Evolutionary conservation across 2,329 filamentous ascomycete species (phyloP).

Genomic region (Cytospora leucostoma): DNA sequence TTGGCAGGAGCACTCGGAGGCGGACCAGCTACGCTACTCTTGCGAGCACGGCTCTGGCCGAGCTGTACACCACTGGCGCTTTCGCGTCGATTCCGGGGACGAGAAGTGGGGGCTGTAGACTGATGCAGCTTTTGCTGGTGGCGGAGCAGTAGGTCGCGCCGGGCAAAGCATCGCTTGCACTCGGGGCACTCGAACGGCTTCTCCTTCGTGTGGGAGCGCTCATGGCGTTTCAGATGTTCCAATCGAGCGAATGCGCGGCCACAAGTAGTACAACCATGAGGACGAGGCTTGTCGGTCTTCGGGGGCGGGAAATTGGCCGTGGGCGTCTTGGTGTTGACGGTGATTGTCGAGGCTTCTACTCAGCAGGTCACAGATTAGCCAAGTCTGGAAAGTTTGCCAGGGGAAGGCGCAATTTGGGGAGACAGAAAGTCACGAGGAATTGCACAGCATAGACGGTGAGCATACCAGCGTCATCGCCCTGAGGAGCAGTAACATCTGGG

Average conservation of each 20-base stretch:
- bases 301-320: conserved; percentile 67
- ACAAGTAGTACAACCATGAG: conserved; percentile 91
- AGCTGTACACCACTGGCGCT: conserved; percentile 72
- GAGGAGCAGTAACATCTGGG: conserved; percentile 18
- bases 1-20: conserved; percentile 45
- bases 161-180: conserved; percentile 91
- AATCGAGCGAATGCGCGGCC: conserved; percentile 89
- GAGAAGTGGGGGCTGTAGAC: conserved; percentile 82
- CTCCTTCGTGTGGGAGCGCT: conserved; percentile 97
- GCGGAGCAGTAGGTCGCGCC: conserved; percentile 84
- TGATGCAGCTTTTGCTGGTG: conserved; percentile 99
- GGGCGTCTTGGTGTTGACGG: conserved; percentile 49
- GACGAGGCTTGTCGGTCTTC: conserved; percentile 96
- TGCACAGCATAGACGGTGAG: conserved; percentile 16
- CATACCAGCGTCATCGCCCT: conserved; percentile 28
- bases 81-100: conserved; percentile 85
- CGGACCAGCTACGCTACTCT: conserved; percentile 79
- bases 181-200: conserved; percentile 98
- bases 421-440: neutral
- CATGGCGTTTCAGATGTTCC: conserved; percentile 95
- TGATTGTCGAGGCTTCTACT: conserved; percentile 50
- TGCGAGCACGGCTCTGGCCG: conserved; percentile 75
- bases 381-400: neutral
- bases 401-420: neutral
- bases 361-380: conserved; percentile 19